Evolutionary conservation across 2,329 filamentous ascomycete species (phyloP), one percentile per base, ranked within the genome.

Genomic region (Sclerotinia trifoliorum): DNA sequence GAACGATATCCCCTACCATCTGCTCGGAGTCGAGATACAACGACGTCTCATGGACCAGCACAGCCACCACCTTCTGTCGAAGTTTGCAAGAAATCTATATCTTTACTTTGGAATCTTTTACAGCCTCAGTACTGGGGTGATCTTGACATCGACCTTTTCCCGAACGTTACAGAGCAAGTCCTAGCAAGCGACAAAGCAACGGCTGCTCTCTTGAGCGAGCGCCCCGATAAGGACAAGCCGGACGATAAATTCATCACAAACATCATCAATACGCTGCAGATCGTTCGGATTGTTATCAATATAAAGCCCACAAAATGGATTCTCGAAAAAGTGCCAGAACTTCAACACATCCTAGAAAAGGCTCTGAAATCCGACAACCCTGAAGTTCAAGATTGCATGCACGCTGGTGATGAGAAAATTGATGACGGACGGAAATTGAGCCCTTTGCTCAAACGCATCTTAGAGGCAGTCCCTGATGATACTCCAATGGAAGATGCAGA

Each of bases 271-370:
- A 93, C 94, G 1, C 84, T 99, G 19, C 94, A 98, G 78, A 91
- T 98, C 52, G 84, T 99, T 70, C 91, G 94, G 60, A 91, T 97
- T 69, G 88, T 99, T 60, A 83, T 98, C 69, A 93, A 95, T 74
- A 89, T 90, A 71, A 96, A 97, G 79, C 83, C 91, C 0, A 90
- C 97, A 75, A 92, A 97, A 3, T 99, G 95, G 95, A 89, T 98
- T 49, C 81, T 93, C 65, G 88, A 88, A 74, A 92, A 93, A 72
- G 85, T 96, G 74, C 80, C 89, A 0, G 83, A 88, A 39, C 84
- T 98, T 39, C 93, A 97, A 78, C 96, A 93, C 77, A 87, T 98
- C 17, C 80, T 98, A 19, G 94, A 97, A 71, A 97, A 96, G 80
- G 88, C 91, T 17, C 81, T 99, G 66, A 92, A 91, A 74, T 94